These are phyloP conservation scores for Fusarium kyushuense DNA, from an alignment of 2,329 filamentous ascomycete genomes.

Conservation along the genomic window DNA sequence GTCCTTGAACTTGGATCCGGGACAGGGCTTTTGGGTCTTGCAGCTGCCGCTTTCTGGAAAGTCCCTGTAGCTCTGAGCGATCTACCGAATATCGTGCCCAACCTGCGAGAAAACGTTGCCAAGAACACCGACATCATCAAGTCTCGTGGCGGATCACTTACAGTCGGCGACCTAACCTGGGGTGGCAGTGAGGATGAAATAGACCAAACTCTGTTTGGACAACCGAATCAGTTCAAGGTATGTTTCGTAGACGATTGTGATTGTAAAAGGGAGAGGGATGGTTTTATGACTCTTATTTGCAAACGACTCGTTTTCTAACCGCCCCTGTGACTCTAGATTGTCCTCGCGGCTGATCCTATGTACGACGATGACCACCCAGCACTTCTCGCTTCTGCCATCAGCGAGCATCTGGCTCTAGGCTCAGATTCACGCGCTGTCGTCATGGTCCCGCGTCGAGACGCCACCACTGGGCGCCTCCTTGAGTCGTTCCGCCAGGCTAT, in stretches of 20 bases:
- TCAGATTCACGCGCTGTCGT: slow-evolving; percentile 75
- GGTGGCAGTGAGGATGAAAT: slow-evolving; percentile 61
- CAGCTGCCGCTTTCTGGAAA: slow-evolving; percentile 79
- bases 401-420: slow-evolving; percentile 71
- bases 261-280: not conserved
- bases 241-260: slow-evolving; percentile 27
- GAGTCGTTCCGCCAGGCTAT: slow-evolving; percentile 73
- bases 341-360: slow-evolving; percentile 87
- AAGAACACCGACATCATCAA: slow-evolving; percentile 71
- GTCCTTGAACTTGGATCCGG: slow-evolving; percentile 88
- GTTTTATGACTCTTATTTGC: slow-evolving; percentile 24
- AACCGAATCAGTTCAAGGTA: slow-evolving; percentile 65
- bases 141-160: slow-evolving; percentile 66
- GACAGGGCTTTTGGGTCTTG: slow-evolving; percentile 89
- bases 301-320: slow-evolving; percentile 27
- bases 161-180: slow-evolving; percentile 81
- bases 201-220: slow-evolving; percentile 60
- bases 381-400: slow-evolving; percentile 78
- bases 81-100: slow-evolving; percentile 83
- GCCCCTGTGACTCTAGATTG: slow-evolving; percentile 61
- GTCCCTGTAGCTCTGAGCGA: slow-evolving; percentile 82
- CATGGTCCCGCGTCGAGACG: slow-evolving; percentile 83
- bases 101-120: slow-evolving; percentile 79
- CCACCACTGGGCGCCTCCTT: slow-evolving; percentile 72
- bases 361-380: slow-evolving; percentile 87